Evolutionary conservation across 2,329 filamentous ascomycete species (phyloP).

Genomic region (Magnaporthiopsis rhizophila): DNA sequence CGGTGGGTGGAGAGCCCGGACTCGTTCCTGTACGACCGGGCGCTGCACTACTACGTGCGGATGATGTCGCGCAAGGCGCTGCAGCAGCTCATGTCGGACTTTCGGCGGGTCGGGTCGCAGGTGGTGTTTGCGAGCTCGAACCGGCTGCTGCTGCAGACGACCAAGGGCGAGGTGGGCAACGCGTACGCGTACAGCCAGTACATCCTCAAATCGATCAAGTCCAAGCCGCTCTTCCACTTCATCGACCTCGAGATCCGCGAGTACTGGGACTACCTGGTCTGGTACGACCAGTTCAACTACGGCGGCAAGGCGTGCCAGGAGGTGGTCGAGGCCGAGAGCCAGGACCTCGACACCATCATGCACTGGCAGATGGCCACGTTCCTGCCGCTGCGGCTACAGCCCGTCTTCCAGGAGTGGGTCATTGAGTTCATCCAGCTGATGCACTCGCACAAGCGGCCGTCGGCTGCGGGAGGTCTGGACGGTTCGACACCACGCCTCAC

Average conservation of each 20-base stretch:
- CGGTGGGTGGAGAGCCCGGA: slow-evolving; percentile 93
- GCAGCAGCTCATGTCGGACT: slow-evolving; percentile 94
- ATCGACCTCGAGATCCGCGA: slow-evolving; percentile 96
- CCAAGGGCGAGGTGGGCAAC: slow-evolving; percentile 92
- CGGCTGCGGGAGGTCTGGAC: not conserved
- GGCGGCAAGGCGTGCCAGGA: slow-evolving; percentile 86
- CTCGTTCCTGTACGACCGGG: slow-evolving; percentile 91
- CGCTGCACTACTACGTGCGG: slow-evolving; percentile 93
- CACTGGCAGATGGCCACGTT: slow-evolving; percentile 96
- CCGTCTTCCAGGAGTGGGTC: slow-evolving; percentile 84
- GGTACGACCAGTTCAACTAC: slow-evolving; percentile 99
- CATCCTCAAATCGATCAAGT: slow-evolving; percentile 94
- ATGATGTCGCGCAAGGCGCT: slow-evolving; percentile 98
- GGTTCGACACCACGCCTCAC: slow-evolving; percentile 43
- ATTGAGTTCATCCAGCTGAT: slow-evolving; percentile 93
- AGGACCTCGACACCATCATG: slow-evolving; percentile 78
- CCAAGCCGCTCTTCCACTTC: slow-evolving; percentile 92
- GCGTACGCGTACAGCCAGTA: slow-evolving; percentile 96
- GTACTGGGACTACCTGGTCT: slow-evolving; percentile 98
- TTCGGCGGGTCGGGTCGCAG: slow-evolving; percentile 87
- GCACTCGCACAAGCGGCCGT: slow-evolving; percentile 70
- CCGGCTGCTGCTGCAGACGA: slow-evolving; percentile 85
- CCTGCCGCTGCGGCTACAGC: slow-evolving; percentile 70
- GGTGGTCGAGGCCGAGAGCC: slow-evolving; percentile 63
- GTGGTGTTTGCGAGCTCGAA: slow-evolving; percentile 93